A percentile compares a stretch with the other conserved stretches of the same genome.
These are phyloP conservation scores for Mucor mucedo DNA, from an alignment of 371 early-diverging fungal species.

Conservation along the genomic window DNA sequence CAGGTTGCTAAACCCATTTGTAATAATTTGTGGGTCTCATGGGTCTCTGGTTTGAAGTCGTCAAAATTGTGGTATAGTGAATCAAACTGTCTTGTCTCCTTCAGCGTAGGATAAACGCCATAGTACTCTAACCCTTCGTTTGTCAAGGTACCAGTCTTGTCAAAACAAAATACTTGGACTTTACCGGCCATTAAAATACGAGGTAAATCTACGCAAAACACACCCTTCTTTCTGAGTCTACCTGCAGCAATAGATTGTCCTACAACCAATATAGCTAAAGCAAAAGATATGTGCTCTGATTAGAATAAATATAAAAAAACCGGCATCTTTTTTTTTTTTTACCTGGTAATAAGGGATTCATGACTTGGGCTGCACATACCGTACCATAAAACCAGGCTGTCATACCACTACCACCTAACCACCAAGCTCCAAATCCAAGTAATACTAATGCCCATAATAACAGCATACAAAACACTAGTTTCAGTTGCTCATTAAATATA, in stretches of 20 bases:
- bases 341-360: conserved; percentile 64
- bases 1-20: conserved; percentile 72
- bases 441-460: conserved; percentile 64
- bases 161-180: conserved; percentile 89
- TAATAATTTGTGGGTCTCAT: conserved; percentile 25
- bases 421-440: conserved; percentile 62
- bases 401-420: conserved; percentile 56
- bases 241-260: conserved; percentile 81
- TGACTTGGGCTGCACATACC: conserved; percentile 72
- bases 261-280: conserved; percentile 77
- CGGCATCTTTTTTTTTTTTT: conserved; percentile 2
- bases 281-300: conserved; percentile 14
- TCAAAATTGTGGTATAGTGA: background rate
- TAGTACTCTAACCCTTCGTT: conserved; percentile 62
- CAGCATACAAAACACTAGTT: conserved; percentile 66
- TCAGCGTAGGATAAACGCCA: conserved; percentile 33
- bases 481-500: conserved; percentile 76
- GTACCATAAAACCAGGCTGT: conserved; percentile 66
- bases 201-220: conserved; percentile 76
- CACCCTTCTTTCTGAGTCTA: conserved; percentile 61
- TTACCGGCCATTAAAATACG: conserved; percentile 88
- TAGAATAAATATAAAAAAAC: background rate
- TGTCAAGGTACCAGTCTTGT: conserved; percentile 65
- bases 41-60: background rate
- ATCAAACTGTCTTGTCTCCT: background rate